Evolutionary conservation across 306 rosid genomes (phyloP).

Genomic region (Luffa aegyptiaca): DNA sequence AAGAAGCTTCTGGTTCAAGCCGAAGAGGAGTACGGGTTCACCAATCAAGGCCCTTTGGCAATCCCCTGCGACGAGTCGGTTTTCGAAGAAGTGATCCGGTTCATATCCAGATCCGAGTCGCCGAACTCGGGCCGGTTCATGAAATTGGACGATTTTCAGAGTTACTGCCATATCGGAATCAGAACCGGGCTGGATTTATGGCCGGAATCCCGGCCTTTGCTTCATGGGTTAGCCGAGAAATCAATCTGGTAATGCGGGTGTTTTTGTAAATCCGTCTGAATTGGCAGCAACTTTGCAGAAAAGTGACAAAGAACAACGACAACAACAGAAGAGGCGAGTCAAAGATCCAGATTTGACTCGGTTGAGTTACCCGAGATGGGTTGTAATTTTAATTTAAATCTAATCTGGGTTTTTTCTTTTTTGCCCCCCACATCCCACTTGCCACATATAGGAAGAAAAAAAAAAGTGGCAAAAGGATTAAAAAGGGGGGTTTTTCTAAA

Average conservation of each 20-base stretch:
- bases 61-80: conserved; percentile 81
- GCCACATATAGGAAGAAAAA: neutral
- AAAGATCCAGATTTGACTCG: conserved; percentile 24
- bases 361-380: conserved; percentile 4
- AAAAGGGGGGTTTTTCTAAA: neutral
- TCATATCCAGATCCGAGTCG: conserved; percentile 48
- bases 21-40: conserved; percentile 80
- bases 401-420: neutral
- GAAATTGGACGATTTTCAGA: conserved; percentile 45
- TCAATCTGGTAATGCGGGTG: conserved; percentile 32
- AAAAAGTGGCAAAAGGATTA: neutral
- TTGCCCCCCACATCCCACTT: neutral
- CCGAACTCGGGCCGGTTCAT: conserved; percentile 28
- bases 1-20: conserved; percentile 62
- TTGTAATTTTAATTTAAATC: neutral
- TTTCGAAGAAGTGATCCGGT: conserved; percentile 53
- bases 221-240: conserved; percentile 48
- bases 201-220: conserved; percentile 79
- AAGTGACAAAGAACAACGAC: neutral
- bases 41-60: conserved; percentile 50
- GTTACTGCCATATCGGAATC: conserved; percentile 46
- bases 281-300: conserved; percentile 4
- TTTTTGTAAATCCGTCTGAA: neutral
- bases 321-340: neutral
- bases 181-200: conserved; percentile 42